Percentiles rank a stretch among this genome's conserved stretches.
Conservation (phyloP, 1,284 basidiomycete species). For the Ganoderma boninense region DNA sequence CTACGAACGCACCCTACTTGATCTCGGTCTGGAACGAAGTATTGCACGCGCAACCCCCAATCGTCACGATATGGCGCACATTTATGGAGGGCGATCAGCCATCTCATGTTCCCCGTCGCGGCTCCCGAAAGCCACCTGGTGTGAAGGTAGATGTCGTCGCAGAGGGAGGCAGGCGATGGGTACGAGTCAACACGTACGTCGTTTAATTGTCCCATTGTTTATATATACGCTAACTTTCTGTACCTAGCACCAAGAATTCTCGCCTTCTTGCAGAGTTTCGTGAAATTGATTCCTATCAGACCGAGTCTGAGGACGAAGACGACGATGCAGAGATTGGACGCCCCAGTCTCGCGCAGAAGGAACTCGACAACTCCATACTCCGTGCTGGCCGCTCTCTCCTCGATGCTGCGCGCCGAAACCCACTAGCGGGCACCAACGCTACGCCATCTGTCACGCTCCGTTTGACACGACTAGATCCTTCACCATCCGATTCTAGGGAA, state of each 20-base stretch:
- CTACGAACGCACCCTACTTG: slow-evolving; percentile 80
- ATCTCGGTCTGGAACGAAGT: slow-evolving; percentile 83
- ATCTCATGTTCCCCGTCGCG: slow-evolving; percentile 33
- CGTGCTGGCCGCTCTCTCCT: slow-evolving; percentile 69
- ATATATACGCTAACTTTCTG: slow-evolving; percentile 7
- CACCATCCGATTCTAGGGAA: slow-evolving; percentile 46
- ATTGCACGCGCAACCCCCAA: slow-evolving; percentile 61
- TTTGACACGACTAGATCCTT: slow-evolving; percentile 72
- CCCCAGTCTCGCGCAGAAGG: slow-evolving; percentile 53
- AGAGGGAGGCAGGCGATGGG: slow-evolving; percentile 77
- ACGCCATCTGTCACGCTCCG: slow-evolving; percentile 62
- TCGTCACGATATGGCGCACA: slow-evolving; percentile 67
- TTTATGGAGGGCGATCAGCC: slow-evolving; percentile 43
- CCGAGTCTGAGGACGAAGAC: slow-evolving; percentile 67
- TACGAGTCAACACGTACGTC: slow-evolving; percentile 86
- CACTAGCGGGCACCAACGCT: slow-evolving; percentile 41
- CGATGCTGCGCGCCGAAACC: slow-evolving; percentile 66
- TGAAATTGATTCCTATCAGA: slow-evolving; percentile 83
- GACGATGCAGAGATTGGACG: slow-evolving; percentile 48
- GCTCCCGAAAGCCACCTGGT: slow-evolving; percentile 47
- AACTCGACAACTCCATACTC: slow-evolving; percentile 77
- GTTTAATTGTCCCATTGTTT: not conserved
- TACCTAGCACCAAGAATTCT: slow-evolving; percentile 72
- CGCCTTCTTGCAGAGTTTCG: slow-evolving; percentile 81
- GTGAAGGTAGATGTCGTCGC: slow-evolving; percentile 86